phyloP scores from a whole-genome alignment of 1,284 basidiomycete genomes.

The Cutaneotrichosporon mucoides region DNA sequence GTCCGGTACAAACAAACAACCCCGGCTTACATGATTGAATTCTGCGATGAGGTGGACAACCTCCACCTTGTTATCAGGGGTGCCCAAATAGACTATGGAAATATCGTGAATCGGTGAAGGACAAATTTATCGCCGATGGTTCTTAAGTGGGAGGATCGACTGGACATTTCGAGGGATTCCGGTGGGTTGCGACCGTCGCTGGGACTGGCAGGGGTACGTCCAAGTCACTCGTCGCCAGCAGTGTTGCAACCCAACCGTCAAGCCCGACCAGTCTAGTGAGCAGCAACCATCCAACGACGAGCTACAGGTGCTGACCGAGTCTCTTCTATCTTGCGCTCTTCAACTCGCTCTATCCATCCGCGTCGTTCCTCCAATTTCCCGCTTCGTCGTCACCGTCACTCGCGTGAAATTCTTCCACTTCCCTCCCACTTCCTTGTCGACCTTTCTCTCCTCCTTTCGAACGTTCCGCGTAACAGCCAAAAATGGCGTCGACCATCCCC shows the following conservation, averaged over 20 bases:
- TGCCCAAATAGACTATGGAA: too few species aligned
- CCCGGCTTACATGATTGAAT: too few species aligned
- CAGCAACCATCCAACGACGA: background rate
- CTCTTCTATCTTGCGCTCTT: background rate
- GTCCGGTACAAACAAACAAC: too few species aligned
- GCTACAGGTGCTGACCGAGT: conserved; percentile 12
- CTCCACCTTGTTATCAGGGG: too few species aligned
- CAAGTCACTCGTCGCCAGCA: background rate
- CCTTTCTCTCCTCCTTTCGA: background rate
- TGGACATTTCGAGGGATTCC: too few species aligned
- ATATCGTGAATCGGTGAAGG: too few species aligned
- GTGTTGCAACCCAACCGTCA: conserved; percentile 12
- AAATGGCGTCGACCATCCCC: conserved; percentile 77
- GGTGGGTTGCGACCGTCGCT: too few species aligned
- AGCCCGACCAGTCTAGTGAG: conserved; percentile 18
- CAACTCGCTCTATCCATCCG: background rate
- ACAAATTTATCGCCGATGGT: too few species aligned
- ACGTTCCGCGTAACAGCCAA: conserved; percentile 26
- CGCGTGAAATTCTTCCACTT: background rate
- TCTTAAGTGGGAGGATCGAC: too few species aligned
- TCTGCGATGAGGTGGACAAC: too few species aligned
- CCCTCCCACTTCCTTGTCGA: background rate
- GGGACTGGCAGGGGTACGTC: background rate
- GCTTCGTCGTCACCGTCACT: too few species aligned
- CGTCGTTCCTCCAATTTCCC: background rate